Evolutionary conservation across 129 eudicot genomes (phyloP), one percentile per base, ranked within the genome.

Genomic region (Dittrichia graveolens): DNA sequence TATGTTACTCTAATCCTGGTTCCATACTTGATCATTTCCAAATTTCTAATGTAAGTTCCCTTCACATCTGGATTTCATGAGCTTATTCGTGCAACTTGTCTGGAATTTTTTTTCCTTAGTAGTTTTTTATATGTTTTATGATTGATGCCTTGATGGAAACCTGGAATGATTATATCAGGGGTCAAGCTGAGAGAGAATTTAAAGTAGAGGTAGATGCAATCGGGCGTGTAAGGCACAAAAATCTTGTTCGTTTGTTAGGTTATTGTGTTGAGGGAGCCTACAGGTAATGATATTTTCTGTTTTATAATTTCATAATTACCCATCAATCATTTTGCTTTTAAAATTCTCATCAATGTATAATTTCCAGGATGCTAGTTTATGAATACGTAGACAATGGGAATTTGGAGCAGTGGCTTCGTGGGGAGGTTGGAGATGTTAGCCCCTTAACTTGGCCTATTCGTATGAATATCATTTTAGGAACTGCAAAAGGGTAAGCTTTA

Each of bases 351-450:
- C 46, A 24, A 9, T 35, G 18, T n/a, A 16, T 73, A 13, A 0
- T 24, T 24, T 24, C 31, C 31, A 24, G 31, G 31, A 24, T 24
- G 31, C 31, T 24, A 24, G 31, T 24, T 13, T 90, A 90, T 71
- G 96, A 90, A 71, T 90, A 85, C 59, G 96, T 90, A 61, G 96
- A 87, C 79, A 90, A 85, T 55, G 96, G 96, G 31, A 87, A 90
- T 81, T 79, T 90, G 68, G 96, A 90, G 59, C 96, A 90, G 78
- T 90, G 96, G 96, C 96, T 90, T 76, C 96, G 87, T 65, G 96
- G 96, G 46, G 96, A 90, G 12, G 96, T 87, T 0, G 96, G 96
- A 19, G 89, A 85, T 46, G 84, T 85, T 55, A 90, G 96, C 80
- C 91, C 96, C 49, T 74, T 89, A 71, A 89, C 96, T 24, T 89